Evolutionary conservation across 192 early-diverging fungal species (phyloP).

Genomic region (Backusella macrospora): DNA sequence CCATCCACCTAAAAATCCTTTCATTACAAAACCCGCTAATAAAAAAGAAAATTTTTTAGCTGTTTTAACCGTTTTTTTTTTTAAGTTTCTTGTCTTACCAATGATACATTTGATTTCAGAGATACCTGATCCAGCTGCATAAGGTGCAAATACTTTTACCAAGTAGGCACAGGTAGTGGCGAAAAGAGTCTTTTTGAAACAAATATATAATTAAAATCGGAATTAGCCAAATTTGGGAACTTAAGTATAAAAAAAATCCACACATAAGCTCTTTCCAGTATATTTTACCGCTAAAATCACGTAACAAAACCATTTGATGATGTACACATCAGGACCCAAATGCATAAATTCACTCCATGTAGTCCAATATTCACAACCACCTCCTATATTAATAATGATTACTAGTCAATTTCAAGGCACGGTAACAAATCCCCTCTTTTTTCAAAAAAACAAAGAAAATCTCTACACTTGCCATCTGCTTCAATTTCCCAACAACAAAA

Average conservation of each 20-base stretch:
- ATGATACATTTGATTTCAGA: slow-evolving; percentile 89
- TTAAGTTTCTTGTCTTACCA: slow-evolving; percentile 37
- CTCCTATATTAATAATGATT: slow-evolving; percentile 38
- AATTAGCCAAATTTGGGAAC: not conserved
- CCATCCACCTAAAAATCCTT: slow-evolving; percentile 88
- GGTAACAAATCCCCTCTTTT: not conserved
- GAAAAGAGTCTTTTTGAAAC: slow-evolving; percentile 57
- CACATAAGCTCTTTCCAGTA: not conserved
- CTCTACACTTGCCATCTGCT: slow-evolving; percentile 48
- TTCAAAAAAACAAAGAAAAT: no score
- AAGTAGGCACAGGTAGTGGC: slow-evolving; percentile 74
- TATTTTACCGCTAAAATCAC: slow-evolving; percentile 64
- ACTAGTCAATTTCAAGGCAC: no score
- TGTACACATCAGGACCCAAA: slow-evolving; percentile 47
- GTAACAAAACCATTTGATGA: slow-evolving; percentile 84
- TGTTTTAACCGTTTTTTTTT: not conserved
- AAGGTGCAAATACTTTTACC: slow-evolving; percentile 77
- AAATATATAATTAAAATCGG: slow-evolving; percentile 5
- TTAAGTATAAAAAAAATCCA: no score
- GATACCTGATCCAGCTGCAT: slow-evolving; percentile 95
- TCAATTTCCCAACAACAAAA: slow-evolving; percentile 91
- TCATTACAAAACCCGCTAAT: slow-evolving; percentile 88
- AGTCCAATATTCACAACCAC: slow-evolving; percentile 68
- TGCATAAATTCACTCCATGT: slow-evolving; percentile 69
- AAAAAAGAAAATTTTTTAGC: not conserved